Evolutionary conservation across 2,329 filamentous ascomycete genomes (phyloP).

Genomic region (Verticillium klebahnii): DNA sequence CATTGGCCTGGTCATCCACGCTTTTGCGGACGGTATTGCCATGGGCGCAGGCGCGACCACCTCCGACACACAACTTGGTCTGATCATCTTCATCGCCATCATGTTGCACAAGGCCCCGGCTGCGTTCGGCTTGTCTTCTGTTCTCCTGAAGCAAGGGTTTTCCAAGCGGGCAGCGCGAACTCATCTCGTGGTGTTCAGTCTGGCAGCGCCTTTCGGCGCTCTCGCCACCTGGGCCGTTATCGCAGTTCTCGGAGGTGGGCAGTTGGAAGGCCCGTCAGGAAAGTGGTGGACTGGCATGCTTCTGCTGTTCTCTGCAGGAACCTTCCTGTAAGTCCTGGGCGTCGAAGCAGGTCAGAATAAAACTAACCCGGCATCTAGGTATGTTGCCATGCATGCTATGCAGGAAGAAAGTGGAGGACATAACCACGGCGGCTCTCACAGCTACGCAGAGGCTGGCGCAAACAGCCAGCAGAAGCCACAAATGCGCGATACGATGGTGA

Average conservation of each 20-base stretch:
- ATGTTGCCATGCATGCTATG: constrained; percentile 99
- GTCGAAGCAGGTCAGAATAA: not conserved
- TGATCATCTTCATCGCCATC: constrained; percentile 93
- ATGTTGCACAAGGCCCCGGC: constrained; percentile 98
- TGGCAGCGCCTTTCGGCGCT: constrained; percentile 85
- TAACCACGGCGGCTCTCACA: constrained; percentile 47
- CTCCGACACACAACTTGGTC: constrained; percentile 68
- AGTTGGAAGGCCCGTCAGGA: constrained; percentile 54
- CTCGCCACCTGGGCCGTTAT: constrained; percentile 78
- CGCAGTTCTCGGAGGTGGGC: constrained; percentile 62
- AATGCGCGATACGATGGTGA: constrained; percentile 65
- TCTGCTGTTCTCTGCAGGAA: constrained; percentile 90
- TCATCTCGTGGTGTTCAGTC: constrained; percentile 85
- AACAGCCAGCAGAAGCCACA: constrained; percentile 45
- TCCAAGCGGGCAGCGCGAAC: constrained; percentile 79
- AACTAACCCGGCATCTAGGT: constrained; percentile 44
- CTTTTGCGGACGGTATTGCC: constrained; percentile 90
- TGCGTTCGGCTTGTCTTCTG: constrained; percentile 87
- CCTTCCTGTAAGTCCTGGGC: constrained; percentile 73
- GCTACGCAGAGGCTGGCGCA: constrained; percentile 45
- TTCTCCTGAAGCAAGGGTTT: constrained; percentile 85
- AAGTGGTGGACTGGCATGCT: constrained; percentile 91
- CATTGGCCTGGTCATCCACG: constrained; percentile 91
- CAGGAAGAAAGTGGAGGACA: constrained; percentile 62
- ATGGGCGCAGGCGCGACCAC: constrained; percentile 84